phyloP scores from a whole-genome alignment of 2,329 filamentous ascomycete species.

The Bertia moriformis region DNA sequence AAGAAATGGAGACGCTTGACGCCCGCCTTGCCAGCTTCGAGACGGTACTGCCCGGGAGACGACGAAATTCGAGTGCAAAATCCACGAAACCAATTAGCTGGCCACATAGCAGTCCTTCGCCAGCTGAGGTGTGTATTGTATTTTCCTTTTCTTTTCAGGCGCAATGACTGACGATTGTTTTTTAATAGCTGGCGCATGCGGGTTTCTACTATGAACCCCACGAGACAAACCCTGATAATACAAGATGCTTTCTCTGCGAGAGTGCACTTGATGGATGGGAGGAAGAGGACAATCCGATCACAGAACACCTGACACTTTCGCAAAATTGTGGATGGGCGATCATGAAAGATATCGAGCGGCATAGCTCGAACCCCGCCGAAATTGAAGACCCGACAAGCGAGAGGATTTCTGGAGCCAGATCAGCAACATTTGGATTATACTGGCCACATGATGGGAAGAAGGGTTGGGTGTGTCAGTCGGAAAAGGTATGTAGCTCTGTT shows the following conservation, averaged over 20 bases:
- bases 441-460: conserved; percentile 1
- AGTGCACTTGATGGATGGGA: neutral
- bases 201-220: neutral
- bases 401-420: neutral
- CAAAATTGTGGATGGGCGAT: neutral
- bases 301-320: neutral
- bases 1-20: neutral
- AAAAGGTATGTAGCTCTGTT: neutral
- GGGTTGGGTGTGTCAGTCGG: neutral
- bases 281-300: neutral
- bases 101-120: neutral
- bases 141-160: neutral
- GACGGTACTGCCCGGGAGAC: neutral
- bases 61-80: neutral
- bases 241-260: neutral
- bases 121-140: neutral
- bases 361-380: neutral
- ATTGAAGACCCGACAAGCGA: conserved; percentile 1
- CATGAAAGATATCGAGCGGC: neutral
- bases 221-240: conserved; percentile 1
- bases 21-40: neutral
- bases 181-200: neutral
- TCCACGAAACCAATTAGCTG: neutral
- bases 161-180: neutral
- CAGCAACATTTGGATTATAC: neutral